Evolutionary conservation across 371 early-diverging fungal genomes (phyloP).

Genomic region (Syncephalis plumigaleata): DNA sequence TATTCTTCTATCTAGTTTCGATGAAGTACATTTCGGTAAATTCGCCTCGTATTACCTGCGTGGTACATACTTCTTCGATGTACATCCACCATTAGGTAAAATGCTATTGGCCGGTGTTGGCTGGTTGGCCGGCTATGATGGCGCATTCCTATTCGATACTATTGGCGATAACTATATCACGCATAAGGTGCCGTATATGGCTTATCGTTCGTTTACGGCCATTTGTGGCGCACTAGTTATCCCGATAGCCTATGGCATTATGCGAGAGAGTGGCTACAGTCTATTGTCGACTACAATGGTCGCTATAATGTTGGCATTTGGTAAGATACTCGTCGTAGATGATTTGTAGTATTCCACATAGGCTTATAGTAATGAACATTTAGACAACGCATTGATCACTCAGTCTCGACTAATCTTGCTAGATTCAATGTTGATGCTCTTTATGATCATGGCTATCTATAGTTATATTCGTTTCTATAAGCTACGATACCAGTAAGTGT

Average conservation of each 20-base stretch:
- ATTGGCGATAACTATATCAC: conserved; percentile 81
- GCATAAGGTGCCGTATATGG: conserved; percentile 81
- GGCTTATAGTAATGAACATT: background rate
- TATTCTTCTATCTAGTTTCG: too few species aligned
- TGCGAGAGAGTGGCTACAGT: conserved; percentile 76
- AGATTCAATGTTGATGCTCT: conserved; percentile 84
- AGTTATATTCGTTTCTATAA: conserved; percentile 77
- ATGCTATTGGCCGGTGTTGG: conserved; percentile 80
- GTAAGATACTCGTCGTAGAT: conserved; percentile 23
- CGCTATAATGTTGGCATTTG: conserved; percentile 65
- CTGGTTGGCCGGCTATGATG: conserved; percentile 79
- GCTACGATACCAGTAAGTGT: conserved; percentile 35
- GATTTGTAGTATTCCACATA: background rate
- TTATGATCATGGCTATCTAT: conserved; percentile 62
- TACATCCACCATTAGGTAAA: conserved; percentile 99
- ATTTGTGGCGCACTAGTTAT: conserved; percentile 58
- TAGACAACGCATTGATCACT: conserved; percentile 78
- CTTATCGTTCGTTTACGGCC: conserved; percentile 65
- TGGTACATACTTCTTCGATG: conserved; percentile 93
- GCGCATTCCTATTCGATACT: conserved; percentile 81
- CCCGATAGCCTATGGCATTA: conserved; percentile 62
- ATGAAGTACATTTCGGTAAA: conserved; percentile 99
- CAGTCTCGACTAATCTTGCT: conserved; percentile 87
- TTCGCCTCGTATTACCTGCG: conserved; percentile 92
- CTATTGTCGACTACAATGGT: conserved; percentile 59